phyloP scores from a whole-genome alignment of 2,329 filamentous ascomycete species.

The Decorospora gaudefroyi region DNA sequence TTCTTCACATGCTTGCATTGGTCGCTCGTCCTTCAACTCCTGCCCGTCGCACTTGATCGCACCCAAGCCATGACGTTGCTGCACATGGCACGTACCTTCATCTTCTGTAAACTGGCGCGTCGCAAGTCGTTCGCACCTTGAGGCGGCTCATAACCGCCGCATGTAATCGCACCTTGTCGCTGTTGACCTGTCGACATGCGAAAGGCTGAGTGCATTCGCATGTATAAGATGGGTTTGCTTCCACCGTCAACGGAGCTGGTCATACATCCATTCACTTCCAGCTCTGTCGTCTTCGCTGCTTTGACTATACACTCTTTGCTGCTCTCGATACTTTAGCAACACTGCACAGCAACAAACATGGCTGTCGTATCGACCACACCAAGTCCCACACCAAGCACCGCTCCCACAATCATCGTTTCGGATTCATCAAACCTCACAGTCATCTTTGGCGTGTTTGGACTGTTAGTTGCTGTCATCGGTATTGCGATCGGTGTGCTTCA shows the following conservation, averaged over 20 bases:
- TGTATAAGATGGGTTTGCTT: neutral
- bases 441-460: conserved; percentile 4
- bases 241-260: no score
- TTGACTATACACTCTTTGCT: no score
- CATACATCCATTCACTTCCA: no score
- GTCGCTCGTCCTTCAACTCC: no score
- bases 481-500: conserved; percentile 4
- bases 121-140: no score
- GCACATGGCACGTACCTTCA: no score
- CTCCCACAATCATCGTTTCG: neutral
- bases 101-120: no score
- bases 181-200: neutral
- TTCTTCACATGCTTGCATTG: no score
- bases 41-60: neutral
- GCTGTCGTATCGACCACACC: neutral
- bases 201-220: neutral
- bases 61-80: neutral
- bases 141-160: neutral
- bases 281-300: no score
- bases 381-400: neutral
- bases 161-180: neutral
- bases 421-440: neutral
- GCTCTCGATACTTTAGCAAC: no score
- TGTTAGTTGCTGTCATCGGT: conserved; percentile 3
- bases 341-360: no score